These are phyloP conservation scores for Magnusiomyces paraingens DNA, from an alignment of 1,139 yeast genomes.

Conservation along the genomic window DNA sequence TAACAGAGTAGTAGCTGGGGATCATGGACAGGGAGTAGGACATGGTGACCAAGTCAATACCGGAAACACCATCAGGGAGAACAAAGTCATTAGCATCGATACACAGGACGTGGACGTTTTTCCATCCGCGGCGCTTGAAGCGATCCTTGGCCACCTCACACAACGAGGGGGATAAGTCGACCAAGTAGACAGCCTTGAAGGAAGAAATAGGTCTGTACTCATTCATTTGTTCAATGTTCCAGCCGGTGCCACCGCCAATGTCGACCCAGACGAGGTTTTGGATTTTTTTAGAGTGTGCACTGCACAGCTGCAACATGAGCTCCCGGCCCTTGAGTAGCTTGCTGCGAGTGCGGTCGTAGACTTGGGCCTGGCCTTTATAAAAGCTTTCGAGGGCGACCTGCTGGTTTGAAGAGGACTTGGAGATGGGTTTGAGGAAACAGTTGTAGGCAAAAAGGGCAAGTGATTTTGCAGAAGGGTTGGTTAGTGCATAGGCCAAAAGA, in stretches of 20 bases:
- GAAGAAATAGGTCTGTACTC: conserved; percentile 43
- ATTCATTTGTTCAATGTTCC: conserved; percentile 73
- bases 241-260: conserved; percentile 80
- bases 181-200: conserved; percentile 62
- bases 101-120: conserved; percentile 60
- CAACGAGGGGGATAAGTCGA: conserved; percentile 70
- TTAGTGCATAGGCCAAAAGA: conserved; percentile 15
- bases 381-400: conserved; percentile 65
- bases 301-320: conserved; percentile 54
- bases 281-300: conserved; percentile 42
- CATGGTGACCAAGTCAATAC: conserved; percentile 57
- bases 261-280: conserved; percentile 64
- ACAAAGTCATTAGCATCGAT: conserved; percentile 71
- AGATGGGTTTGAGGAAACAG: conserved; percentile 67
- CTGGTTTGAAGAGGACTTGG: conserved; percentile 43
- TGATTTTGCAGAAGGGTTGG: conserved; percentile 19
- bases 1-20: conserved; percentile 73
- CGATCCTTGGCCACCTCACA: conserved; percentile 64
- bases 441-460: conserved; percentile 29
- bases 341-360: conserved; percentile 65
- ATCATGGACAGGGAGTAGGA: conserved; percentile 81
- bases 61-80: conserved; percentile 31
- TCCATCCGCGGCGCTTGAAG: conserved; percentile 49
- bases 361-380: conserved; percentile 67
- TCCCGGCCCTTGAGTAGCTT: conserved; percentile 64